Evolutionary conservation across 2,329 filamentous ascomycete genomes (phyloP), one percentile per base, ranked within the genome.

Genomic region (Stagonosporopsis chrysanthemi): DNA sequence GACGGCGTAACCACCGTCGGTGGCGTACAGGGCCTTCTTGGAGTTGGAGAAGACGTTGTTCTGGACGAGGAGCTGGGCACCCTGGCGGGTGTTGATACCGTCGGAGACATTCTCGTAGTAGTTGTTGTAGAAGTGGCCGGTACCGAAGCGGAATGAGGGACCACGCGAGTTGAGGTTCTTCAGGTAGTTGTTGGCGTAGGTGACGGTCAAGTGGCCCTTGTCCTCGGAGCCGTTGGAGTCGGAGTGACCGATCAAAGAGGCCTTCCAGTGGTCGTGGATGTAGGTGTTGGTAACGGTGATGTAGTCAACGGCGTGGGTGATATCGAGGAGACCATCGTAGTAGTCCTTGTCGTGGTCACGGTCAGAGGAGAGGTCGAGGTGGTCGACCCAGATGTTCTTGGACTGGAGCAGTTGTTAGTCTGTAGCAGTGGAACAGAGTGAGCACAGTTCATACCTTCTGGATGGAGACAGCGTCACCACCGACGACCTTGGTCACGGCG

Each of bases 101-200:
- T 77, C 75, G 24, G 60, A 62, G 17, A 75, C 70, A 23, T 68
- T 66, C 33, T 79, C 75, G 60, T 73, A 76, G 72, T 79, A 80
- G 69, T 72, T 81, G 80, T 85, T 87, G 79, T 82, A 85, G 65
- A 85, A 71, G 76, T 90, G 88, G 11, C 79, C 86, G 39, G 84
- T 88, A 26, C 87, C 88, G 77, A 90, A 90, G 64, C 87, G 86
- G 72, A 89, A 71, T 3, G 82, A 85, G 4, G 88, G 88, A 0
- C 77, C 79, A 52, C 88, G 87, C 7, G 84, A 87, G 80, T 88
- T 86, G 71, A 88, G 75, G 79, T 89, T 88, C 63, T 71, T 68
- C 81, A 82, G 89, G 79, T 84, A 80, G 82, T 90, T 90, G 80
- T 88, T 84, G 77, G 82, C 81, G 72, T 87, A 88, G 53, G 88